Base-by-base conservation (phyloP, 306 rosid species). In the Astragalus glycyphyllos region DNA sequence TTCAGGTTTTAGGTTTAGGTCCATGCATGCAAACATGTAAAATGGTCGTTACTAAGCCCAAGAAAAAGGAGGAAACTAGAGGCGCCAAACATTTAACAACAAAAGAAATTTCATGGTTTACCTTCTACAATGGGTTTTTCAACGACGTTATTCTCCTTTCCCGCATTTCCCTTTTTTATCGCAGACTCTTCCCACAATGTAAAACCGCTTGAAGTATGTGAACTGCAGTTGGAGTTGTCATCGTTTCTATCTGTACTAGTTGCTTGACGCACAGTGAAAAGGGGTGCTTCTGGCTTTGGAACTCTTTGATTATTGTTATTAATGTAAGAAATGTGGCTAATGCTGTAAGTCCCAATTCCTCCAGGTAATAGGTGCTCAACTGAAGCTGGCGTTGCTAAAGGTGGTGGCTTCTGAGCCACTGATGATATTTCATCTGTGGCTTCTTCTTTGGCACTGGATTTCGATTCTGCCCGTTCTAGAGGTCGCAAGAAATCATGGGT, bases 401-500 rank as follows among this genome's bases (percentile, higher is more conserved):
- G 77, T 0, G 81, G 57, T 16, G 66, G 82, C 45, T 82, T 87
- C 69, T 83, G 85, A 68, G 56, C 88, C 40, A 63, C 79, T 2
- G 79, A 73, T 17, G 96, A 81, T 65, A 78, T 79, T 77, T 81
- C 84, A n/a, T 77, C 85, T 0, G 75, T 63, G 49, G 76, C 79
- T 79, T 89, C 96, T 71, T 89, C 97, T 77, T 91, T 89, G 5
- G 96, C 74, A 67, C 75, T 67, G 31, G 65, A 38, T 64, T 73
- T 63, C 38, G 80, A 84, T 62, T 87, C 92, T 61, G 47, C 69
- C 23, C 82, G 84, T 67, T 92, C 98, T 17, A 88, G 89, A 56
- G 98, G 98, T 75, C 85, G 92, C 79, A 95, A 80, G 85, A 95
- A 95, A 84, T 95, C 91, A 83, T 87, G 99, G 58, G 99, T 95